Evolutionary conservation across 352 stramenopile genomes (phyloP), one percentile per base, ranked within the genome.

Genomic region (Thalassiosira delicatula): DNA sequence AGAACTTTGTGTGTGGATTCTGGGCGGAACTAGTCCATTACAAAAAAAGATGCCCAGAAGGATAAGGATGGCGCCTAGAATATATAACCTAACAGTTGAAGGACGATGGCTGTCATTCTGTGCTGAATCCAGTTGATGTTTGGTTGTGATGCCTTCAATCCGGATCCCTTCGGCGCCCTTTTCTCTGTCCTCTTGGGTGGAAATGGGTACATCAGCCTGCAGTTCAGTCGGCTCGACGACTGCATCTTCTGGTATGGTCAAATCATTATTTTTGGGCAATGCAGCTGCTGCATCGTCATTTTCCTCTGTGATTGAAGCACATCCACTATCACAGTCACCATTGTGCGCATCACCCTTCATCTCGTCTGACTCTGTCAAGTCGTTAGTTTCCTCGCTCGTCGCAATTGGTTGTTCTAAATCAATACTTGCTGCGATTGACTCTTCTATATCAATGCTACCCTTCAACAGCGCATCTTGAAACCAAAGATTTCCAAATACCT

Each of bases 401-500:
- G n/a, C n/a, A n/a, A n/a, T n/a, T n/a, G n/a, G n/a, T n/a, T n/a
- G n/a, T n/a, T n/a, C n/a, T n/a, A n/a, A n/a, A n/a, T n/a, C n/a
- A n/a, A n/a, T n/a, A n/a, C n/a, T 23, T 23, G 35, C 25, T 42
- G 27, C 23, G n/a, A 23, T 42, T 63, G 29, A 9, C 42, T 63
- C 54, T 42, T 69, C 40, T 54, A 23, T 11, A 25, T 63, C 21
- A 25, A 21, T 57, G n/a, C 44, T 42, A 23, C 21, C 63, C 33
- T 72, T 72, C 63, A 61, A 44, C 17, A 76, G 21, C 12, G 71
- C 71, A 32, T 79, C 71, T 59, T 79, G 49, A 66, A 79, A 79
- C 71, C 71, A 79, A 66, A 79, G 60, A 65, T 33, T 62, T 30
- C 57, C 44, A 37, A 44, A 79, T 8, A 53, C 61, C 17, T 59